Conservation (phyloP, 176 grass and related monocot genomes). For the Oryza coarctata region DNA sequence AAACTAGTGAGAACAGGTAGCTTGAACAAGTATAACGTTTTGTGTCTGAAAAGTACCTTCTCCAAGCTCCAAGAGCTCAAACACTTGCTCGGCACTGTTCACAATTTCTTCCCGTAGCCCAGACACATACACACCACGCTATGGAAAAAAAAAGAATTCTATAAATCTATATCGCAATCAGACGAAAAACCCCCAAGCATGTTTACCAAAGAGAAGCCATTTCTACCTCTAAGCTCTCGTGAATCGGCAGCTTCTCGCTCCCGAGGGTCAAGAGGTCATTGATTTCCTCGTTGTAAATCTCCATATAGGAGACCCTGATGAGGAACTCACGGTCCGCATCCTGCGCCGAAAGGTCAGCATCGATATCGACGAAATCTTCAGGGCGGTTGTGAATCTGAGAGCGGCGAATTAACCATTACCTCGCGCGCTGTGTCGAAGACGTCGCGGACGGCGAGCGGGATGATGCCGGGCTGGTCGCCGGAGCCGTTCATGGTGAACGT, state of each 20-base stretch:
- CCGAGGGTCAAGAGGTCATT: slow-evolving; percentile 72
- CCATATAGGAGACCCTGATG: slow-evolving; percentile 95
- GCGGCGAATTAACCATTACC: slow-evolving; percentile 26
- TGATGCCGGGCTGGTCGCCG: slow-evolving; percentile 64
- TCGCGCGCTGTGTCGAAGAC: slow-evolving; percentile 61
- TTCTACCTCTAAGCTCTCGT: slow-evolving; percentile 82
- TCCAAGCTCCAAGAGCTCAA: slow-evolving; percentile 77
- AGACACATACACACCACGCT: slow-evolving; percentile 85
- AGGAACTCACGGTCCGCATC: slow-evolving; percentile 70
- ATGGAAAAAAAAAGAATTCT: slow-evolving; percentile 10
- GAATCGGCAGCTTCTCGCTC: slow-evolving; percentile 70
- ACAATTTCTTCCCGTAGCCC: slow-evolving; percentile 83
- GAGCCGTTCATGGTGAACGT: slow-evolving; percentile 95
- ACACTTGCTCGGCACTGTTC: slow-evolving; percentile 73
- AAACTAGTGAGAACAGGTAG: not conserved
- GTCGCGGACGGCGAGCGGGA: slow-evolving; percentile 70
- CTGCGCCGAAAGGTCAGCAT: slow-evolving; percentile 23
- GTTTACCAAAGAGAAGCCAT: not conserved
- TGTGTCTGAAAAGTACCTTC: slow-evolving; percentile 52
- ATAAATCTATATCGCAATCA: not conserved
- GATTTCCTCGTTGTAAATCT: slow-evolving; percentile 99
- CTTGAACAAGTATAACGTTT: not conserved
- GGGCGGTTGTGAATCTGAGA: too few relatives aligned
- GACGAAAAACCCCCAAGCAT: not conserved
- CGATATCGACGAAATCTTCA: not conserved